Conservation (phyloP, 2,329 filamentous ascomycete genomes). For the Westerdykella aurantiaca region DNA sequence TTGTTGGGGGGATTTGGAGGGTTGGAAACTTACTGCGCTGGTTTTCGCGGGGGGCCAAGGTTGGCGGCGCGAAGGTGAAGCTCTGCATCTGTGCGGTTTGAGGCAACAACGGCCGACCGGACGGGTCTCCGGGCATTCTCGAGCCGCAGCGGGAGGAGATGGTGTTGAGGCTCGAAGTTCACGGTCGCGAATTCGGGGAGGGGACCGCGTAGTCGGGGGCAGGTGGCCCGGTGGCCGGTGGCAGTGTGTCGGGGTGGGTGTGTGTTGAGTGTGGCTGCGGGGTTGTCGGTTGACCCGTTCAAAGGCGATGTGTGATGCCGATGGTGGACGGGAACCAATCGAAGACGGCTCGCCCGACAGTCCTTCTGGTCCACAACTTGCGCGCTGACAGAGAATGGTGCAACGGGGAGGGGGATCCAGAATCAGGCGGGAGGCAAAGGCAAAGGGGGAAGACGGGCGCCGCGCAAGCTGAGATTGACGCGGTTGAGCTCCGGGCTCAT, state of each 20-base stretch:
- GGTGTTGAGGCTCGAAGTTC: background rate
- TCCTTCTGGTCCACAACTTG: background rate
- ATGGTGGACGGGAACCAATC: constrained; percentile 21
- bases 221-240: too few species aligned
- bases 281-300: constrained; percentile 24
- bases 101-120: constrained; percentile 57
- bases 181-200: background rate
- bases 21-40: constrained; percentile 66
- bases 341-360: constrained; percentile 11
- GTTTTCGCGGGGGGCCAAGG: constrained; percentile 62
- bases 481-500: background rate
- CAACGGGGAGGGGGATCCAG: too few species aligned
- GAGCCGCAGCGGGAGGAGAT: background rate
- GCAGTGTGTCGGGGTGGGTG: background rate
- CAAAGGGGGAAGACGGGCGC: background rate
- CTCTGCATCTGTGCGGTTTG: constrained; percentile 66
- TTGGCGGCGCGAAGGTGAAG: constrained; percentile 68
- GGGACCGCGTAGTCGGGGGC: constrained; percentile 5
- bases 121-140: constrained; percentile 58
- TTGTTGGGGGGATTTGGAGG: background rate
- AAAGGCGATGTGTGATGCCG: background rate
- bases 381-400: constrained; percentile 2
- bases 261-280: constrained; percentile 24
- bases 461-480: background rate
- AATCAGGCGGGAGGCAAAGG: background rate